These are phyloP conservation scores for Boletellus deceptivus DNA, from an alignment of 1,284 basidiomycete genomes.

Conservation along the genomic window DNA sequence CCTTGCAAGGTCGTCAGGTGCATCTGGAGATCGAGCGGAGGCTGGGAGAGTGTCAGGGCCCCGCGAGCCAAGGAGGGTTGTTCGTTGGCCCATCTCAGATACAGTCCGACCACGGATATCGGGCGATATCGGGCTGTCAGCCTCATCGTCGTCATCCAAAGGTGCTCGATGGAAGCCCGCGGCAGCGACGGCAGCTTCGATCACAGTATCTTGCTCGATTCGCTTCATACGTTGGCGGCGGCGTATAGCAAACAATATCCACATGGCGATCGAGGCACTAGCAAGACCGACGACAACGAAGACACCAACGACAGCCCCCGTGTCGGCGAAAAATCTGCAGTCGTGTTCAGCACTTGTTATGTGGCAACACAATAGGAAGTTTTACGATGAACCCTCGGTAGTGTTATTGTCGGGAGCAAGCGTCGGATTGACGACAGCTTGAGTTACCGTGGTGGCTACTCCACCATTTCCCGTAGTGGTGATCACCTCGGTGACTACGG, in stretches of 20 bases:
- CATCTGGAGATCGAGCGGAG: slow-evolving; percentile 19
- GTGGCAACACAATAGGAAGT: neutral
- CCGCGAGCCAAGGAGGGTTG: slow-evolving; percentile 32
- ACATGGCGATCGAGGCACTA: slow-evolving; percentile 64
- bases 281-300: slow-evolving; percentile 76
- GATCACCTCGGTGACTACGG: slow-evolving; percentile 53
- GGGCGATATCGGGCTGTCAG: slow-evolving; percentile 28
- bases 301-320: slow-evolving; percentile 73
- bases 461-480: slow-evolving; percentile 57
- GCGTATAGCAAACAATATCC: slow-evolving; percentile 67
- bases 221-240: slow-evolving; percentile 56
- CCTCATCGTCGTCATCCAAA: slow-evolving; percentile 60
- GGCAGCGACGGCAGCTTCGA: slow-evolving; percentile 66
- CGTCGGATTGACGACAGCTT: slow-evolving; percentile 63
- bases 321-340: slow-evolving; percentile 68
- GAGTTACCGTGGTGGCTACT: slow-evolving; percentile 52
- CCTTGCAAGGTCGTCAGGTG: slow-evolving; percentile 20
- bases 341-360: slow-evolving; percentile 10
- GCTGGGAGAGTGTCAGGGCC: slow-evolving; percentile 33
- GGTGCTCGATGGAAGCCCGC: slow-evolving; percentile 62
- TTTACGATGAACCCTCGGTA: slow-evolving; percentile 46
- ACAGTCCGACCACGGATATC: slow-evolving; percentile 29
- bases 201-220: slow-evolving; percentile 63
- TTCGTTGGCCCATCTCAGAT: slow-evolving; percentile 33
- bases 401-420: slow-evolving; percentile 47